These are phyloP conservation scores for Tulasnella calospora DNA, from an alignment of 768 basidiomycete genomes.

Conservation along the genomic window DNA sequence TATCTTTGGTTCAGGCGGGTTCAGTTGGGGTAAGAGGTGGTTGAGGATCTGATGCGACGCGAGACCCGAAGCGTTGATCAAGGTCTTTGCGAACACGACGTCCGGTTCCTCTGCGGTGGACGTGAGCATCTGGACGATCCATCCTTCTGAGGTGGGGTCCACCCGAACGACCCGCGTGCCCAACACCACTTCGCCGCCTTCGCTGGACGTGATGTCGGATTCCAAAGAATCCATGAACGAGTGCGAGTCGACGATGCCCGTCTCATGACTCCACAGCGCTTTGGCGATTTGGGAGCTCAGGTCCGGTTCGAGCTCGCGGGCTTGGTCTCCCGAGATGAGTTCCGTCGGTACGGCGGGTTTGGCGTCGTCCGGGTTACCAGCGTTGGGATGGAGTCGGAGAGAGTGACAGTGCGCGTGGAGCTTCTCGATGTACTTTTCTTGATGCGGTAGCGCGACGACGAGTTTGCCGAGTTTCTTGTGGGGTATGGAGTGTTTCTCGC, in stretches of 20 bases:
- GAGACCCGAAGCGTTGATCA: constrained; percentile 81
- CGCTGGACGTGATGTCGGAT: constrained; percentile 68
- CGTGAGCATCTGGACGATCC: constrained; percentile 81
- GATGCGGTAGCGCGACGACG: constrained; percentile 68
- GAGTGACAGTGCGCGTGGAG: constrained; percentile 44
- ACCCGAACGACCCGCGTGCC: constrained; percentile 81
- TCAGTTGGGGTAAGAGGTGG: constrained; percentile 52
- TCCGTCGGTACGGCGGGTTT: constrained; percentile 46
- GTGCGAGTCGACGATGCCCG: constrained; percentile 89
- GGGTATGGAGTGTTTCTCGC: constrained; percentile 57
- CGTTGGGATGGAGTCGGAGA: constrained; percentile 49
- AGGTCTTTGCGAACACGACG: constrained; percentile 62
- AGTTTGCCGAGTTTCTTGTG: constrained; percentile 80
- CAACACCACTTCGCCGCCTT: constrained; percentile 63
- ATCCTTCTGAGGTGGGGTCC: constrained; percentile 66
- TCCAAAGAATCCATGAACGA: constrained; percentile 77
- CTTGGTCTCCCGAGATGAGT: constrained; percentile 63
- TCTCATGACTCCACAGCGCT: constrained; percentile 78
- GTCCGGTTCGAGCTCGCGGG: constrained; percentile 73
- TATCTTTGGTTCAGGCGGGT: constrained; percentile 41
- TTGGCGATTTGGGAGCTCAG: constrained; percentile 63
- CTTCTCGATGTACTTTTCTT: constrained; percentile 62
- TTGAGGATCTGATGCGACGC: constrained; percentile 68
- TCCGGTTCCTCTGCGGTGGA: constrained; percentile 45
- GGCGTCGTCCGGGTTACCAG: constrained; percentile 54